Evolutionary conservation across 2,329 filamentous ascomycete species (phyloP), one percentile per base, ranked within the genome.

Genomic region (Leptodontidium sp.): DNA sequence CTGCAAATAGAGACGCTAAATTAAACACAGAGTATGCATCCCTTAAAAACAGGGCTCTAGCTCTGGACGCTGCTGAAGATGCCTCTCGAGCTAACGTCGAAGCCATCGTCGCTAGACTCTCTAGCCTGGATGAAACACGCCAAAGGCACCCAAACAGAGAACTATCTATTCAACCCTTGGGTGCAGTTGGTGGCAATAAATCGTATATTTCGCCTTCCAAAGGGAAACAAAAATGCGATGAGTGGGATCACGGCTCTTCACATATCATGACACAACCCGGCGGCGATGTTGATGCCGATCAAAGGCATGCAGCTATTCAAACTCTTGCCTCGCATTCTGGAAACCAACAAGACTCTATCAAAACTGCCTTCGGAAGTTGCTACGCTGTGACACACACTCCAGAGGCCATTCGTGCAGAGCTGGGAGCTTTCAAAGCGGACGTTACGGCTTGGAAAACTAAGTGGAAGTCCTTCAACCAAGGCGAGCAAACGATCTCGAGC

Each of bases 391-490:
- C 2, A 4, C 35, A n/a, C n/a, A 26, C 8, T 24, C 11, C 55
- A 8, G 21, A 12, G 6, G 40, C 38, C n/a, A 21, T 59, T 43
- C 55, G 55, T 26, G 4, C 35, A 43, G 55, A 59, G n/a, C 38
- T 59, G 11, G 21, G 8, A 59, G 35, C 38, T 40, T 59, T 59
- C 38, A 59, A 15, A 11, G 38, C 12, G n/a, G 21, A 24, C 15
- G 35, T 59, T n/a, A 35, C 26, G 4, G 38, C 24, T 21, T 59
- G 55, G 55, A 45, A 59, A 40, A 9, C 21, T 3, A 59, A 59
- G 21, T 59, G 55, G 55, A 59, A 45, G n/a, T 26, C 55, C 9
- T 59, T 43, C 38, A 59, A 43, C 6, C 55, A 59, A 26, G 55
- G 55, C 35, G 29, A 59, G 38, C 21, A 59, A 15, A 59, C 55